A percentile compares a stretch with the other conserved stretches of the same genome.
phyloP scores from a whole-genome alignment of 2,329 filamentous ascomycete genomes.

The Trichoderma hamatum region DNA sequence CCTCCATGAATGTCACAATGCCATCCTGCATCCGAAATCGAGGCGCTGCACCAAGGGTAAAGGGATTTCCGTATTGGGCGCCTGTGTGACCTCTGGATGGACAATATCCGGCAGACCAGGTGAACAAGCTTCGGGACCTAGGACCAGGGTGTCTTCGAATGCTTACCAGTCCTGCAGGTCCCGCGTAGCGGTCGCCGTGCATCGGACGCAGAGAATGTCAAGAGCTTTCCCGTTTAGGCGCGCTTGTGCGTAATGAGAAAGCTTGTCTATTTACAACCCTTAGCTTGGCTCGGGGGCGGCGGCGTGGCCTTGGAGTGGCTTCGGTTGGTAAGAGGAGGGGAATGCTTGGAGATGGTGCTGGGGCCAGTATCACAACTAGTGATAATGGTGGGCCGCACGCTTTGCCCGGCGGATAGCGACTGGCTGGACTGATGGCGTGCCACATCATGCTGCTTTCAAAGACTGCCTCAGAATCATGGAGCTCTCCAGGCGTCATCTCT shows the following conservation, averaged over 20 bases:
- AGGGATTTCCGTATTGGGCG: slow-evolving; percentile 37
- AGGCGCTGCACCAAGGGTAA: slow-evolving; percentile 30
- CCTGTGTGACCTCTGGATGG: slow-evolving; percentile 33
- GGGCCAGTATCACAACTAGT: not conserved
- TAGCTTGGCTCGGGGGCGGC: slow-evolving; percentile 14
- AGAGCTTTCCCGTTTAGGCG: slow-evolving; percentile 40
- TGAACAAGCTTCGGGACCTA: slow-evolving; percentile 26
- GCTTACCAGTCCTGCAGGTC: slow-evolving; percentile 30
- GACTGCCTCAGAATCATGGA: slow-evolving; percentile 10
- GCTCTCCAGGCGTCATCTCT: slow-evolving; percentile 23
- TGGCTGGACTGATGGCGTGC: slow-evolving; percentile 17
- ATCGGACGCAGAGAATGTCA: slow-evolving; percentile 40
- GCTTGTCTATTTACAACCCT: slow-evolving; percentile 12
- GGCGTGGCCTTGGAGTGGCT: slow-evolving; percentile 12
- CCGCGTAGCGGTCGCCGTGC: slow-evolving; percentile 27
- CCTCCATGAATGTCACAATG: not conserved
- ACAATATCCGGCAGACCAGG: slow-evolving; percentile 22
- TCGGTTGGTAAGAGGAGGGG: not conserved
- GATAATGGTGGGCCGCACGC: slow-evolving; percentile 21
- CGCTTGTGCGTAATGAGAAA: slow-evolving; percentile 21
- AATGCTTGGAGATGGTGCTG: slow-evolving; percentile 11
- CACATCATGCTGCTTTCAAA: slow-evolving; percentile 13
- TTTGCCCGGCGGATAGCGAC: slow-evolving; percentile 22
- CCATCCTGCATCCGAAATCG: slow-evolving; percentile 8
- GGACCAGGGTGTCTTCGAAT: slow-evolving; percentile 3